These are phyloP conservation scores for Pythium monospermum DNA, from an alignment of 352 stramenopile species.

Conservation along the genomic window DNA sequence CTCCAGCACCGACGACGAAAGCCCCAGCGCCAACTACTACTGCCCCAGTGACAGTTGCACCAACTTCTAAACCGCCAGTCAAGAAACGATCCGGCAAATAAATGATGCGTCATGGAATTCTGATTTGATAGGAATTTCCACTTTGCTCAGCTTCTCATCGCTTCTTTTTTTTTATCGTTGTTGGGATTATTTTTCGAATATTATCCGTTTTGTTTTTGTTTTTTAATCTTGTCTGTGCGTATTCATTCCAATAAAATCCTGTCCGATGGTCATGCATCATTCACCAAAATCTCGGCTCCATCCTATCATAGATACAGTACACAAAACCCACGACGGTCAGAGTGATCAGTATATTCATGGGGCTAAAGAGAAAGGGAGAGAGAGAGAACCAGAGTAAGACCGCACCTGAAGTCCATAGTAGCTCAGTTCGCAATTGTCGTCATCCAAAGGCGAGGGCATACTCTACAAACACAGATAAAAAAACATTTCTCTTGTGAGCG, in stretches of 20 bases:
- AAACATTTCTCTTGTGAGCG: no score
- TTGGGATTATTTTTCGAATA: no score
- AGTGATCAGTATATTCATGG: neutral
- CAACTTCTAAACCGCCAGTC: neutral
- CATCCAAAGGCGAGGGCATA: slow-evolving; percentile 60
- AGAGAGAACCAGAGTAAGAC: no score
- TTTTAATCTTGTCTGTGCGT: neutral
- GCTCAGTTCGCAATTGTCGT: slow-evolving; percentile 59
- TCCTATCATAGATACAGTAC: slow-evolving; percentile 30
- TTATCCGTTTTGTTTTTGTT: neutral
- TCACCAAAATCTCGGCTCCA: slow-evolving; percentile 61
- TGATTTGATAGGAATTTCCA: no score
- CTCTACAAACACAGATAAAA: slow-evolving; percentile 30
- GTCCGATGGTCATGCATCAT: slow-evolving; percentile 23
- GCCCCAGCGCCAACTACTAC: neutral
- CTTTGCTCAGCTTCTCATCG: no score
- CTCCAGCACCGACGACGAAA: neutral
- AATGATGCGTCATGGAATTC: no score
- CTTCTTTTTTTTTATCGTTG: no score
- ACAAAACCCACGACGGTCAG: neutral
- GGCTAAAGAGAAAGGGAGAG: no score
- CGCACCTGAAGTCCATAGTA: slow-evolving; percentile 74
- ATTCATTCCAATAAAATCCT: no score
- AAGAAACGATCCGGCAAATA: neutral
- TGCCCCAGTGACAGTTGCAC: neutral